These are phyloP conservation scores for Hura crepitans DNA, from an alignment of 441 rosid species.

Conservation along the genomic window DNA sequence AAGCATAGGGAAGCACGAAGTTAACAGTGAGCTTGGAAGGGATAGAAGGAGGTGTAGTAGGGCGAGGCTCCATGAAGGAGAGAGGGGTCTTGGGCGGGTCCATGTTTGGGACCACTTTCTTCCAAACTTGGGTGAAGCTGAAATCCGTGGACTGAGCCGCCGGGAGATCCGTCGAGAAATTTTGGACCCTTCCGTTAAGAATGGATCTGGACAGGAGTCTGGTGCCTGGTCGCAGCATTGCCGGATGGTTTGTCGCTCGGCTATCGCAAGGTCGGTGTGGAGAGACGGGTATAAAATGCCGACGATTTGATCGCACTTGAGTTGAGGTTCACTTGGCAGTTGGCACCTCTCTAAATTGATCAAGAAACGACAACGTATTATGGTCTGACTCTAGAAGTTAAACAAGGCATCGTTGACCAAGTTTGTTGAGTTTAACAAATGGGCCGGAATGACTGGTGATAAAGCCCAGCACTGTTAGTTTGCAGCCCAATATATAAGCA, in stretches of 20 bases:
- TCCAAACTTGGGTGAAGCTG: conserved; percentile 43
- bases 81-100: conserved; percentile 54
- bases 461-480: too few species aligned
- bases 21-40: conserved; percentile 61
- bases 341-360: too few species aligned
- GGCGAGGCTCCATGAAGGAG: conserved; percentile 45
- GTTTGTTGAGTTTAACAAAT: background rate
- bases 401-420: too few species aligned
- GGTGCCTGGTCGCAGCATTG: conserved; percentile 61
- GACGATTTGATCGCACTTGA: too few species aligned
- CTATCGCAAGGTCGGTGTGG: background rate
- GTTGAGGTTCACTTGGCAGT: too few species aligned
- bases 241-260: conserved; percentile 9
- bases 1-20: conserved; percentile 55
- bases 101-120: conserved; percentile 38
- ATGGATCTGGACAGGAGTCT: conserved; percentile 47
- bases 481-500: conserved; percentile 8
- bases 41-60: conserved; percentile 39
- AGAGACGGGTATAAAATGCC: background rate
- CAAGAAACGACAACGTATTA: too few species aligned
- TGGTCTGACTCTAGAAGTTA: too few species aligned
- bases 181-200: conserved; percentile 25
- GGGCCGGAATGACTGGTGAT: background rate
- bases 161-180: conserved; percentile 39
- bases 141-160: conserved; percentile 31